Percentiles rank a stretch among this genome's conserved stretches.
phyloP scores from a whole-genome alignment of 2,329 filamentous ascomycete genomes.

The Metarhizium guizhouense region DNA sequence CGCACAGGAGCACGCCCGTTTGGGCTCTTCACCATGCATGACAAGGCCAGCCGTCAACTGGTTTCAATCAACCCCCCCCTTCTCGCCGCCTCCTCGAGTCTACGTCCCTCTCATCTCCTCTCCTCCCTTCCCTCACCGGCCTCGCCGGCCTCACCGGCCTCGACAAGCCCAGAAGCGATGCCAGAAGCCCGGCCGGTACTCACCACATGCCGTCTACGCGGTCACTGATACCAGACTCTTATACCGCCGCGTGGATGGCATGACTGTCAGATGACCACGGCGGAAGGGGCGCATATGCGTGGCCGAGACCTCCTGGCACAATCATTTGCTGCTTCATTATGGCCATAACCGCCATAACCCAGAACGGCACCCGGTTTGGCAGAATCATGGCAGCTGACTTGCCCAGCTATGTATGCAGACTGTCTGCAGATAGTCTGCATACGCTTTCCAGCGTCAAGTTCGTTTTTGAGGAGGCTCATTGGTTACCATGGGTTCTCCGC shows the following conservation, averaged over 20 bases:
- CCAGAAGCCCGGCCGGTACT: no score
- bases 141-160: no score
- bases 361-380: conserved; percentile 4
- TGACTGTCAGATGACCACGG: background rate
- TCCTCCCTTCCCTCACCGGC: no score
- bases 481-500: background rate
- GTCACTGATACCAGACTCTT: no score
- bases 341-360: background rate
- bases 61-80: no score
- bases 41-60: no score
- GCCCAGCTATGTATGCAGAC: background rate
- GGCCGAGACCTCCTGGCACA: conserved; percentile 1
- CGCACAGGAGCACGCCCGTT: no score
- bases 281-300: background rate
- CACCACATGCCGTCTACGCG: no score
- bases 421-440: background rate
- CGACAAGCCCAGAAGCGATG: no score
- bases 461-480: background rate
- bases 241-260: background rate
- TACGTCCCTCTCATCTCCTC: no score
- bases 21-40: no score
- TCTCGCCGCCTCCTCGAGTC: no score
- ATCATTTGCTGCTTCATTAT: background rate
- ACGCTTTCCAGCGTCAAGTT: background rate
- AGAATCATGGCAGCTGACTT: conserved; percentile 2